Evolutionary conservation across 169 alveolate species (phyloP), one percentile per base, ranked within the genome.

Genomic region (Toxoplasma gondii): DNA sequence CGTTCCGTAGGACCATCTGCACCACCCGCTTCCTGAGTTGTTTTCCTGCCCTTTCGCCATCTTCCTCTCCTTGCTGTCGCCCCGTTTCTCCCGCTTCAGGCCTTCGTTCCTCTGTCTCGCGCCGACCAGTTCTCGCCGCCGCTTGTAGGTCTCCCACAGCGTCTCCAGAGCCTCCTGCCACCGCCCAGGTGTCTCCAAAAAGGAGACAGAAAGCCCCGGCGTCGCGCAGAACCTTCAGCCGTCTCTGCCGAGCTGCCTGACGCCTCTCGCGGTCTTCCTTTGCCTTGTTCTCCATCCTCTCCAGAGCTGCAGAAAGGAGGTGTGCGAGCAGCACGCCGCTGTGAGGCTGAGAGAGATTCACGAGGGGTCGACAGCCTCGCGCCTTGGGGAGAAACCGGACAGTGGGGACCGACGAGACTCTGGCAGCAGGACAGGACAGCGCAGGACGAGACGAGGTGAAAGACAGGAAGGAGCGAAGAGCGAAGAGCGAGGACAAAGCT

Each of bases 311-410:
- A 49, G 7, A 78, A 64, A 90, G 88, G 54, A 90, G 70, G 53
- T 78, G 74, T 34, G 93, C 93, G 34, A 90, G 70, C 44, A 0
- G 93, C 34, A 44, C 88, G 49, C 93, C 93, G 78, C 80, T n/a
- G 34, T 43, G 88, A 27, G 87, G 69, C 49, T 45, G 80, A 7
- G 93, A 90, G 34, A 90, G 93, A 38, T 90, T 90, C 24, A 90
- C 93, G 45, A 90, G 86, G 24, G 93, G 93, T 29, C 93, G 86
- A 74, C 93, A 90, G 44, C 93, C 93, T 36, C 69, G 93, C 58
- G 49, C 54, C 88, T 90, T 90, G 44, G 93, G 93, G n/a, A 90
- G 36, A 64, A 90, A 70, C 29, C 93, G 87, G 34, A 90, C 81
- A 10, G 69, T 36, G 31, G 93, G 94, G 43, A 91, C 49, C 16